Percentiles rank a stretch among this genome's conserved stretches.
These are phyloP conservation scores for Alternaria ethzedia DNA, from an alignment of 2,329 filamentous ascomycete genomes.

Conservation along the genomic window DNA sequence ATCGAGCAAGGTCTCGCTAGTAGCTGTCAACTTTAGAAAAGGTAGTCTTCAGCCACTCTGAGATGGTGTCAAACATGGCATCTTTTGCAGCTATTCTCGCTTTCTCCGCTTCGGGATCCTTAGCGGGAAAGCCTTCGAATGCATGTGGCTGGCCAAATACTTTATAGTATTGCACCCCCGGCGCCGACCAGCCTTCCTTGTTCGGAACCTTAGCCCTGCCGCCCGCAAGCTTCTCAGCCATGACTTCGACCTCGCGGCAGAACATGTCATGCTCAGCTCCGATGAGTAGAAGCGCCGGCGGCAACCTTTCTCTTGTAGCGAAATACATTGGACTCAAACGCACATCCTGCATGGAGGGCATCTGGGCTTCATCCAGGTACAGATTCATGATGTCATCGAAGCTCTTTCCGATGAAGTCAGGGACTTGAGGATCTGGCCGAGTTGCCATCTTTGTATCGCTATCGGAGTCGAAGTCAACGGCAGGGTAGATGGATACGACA, in stretches of 20 bases:
- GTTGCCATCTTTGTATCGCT: neutral
- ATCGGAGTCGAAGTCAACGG: neutral
- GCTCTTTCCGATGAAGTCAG: neutral
- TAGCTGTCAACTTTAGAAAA: neutral
- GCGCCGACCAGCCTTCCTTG: neutral
- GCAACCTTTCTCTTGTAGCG: neutral
- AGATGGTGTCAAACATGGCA: neutral
- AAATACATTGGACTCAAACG: neutral
- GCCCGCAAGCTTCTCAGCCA: neutral
- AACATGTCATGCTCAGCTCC: neutral
- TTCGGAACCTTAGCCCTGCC: neutral
- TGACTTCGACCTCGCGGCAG: neutral
- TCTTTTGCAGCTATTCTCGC: neutral
- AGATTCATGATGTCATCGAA: neutral
- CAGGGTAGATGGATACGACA: neutral
- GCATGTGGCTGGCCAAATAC: neutral
- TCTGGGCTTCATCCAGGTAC: neutral
- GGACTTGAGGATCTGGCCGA: neutral
- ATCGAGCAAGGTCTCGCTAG: neutral
- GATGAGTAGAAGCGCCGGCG: neutral
- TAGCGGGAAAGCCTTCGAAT: neutral
- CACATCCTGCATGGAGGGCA: neutral
- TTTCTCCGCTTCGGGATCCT: neutral
- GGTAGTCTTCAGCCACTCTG: neutral
- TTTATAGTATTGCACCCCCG: neutral